Conservation (phyloP, 352 stramenopile genomes). For the Globisporangium cederbergense region DNA sequence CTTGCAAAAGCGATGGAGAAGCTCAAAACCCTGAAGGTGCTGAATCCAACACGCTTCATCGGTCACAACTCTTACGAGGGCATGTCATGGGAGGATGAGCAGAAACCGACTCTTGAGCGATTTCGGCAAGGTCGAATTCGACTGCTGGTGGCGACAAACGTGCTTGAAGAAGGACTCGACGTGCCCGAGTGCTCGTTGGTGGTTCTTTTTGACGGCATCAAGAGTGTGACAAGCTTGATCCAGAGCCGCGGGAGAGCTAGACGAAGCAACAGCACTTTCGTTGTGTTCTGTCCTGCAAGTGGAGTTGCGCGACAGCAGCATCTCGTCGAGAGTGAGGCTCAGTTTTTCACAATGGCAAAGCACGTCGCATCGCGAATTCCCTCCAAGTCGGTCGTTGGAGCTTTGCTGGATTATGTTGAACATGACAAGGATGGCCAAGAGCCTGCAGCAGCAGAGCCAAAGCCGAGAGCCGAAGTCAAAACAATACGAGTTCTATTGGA, state of each 20-base stretch:
- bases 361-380: constrained; percentile 29
- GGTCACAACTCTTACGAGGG: constrained; percentile 79
- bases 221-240: constrained; percentile 69
- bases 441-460: background rate
- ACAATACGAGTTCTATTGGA: background rate
- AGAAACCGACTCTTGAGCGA: constrained; percentile 60
- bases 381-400: constrained; percentile 41
- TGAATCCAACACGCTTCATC: constrained; percentile 77
- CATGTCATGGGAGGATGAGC: constrained; percentile 80
- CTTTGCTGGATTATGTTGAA: constrained; percentile 28
- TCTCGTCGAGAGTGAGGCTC: constrained; percentile 56
- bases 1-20: constrained; percentile 64
- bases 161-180: constrained; percentile 77
- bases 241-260: constrained; percentile 72
- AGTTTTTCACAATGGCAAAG: constrained; percentile 38
- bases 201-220: constrained; percentile 72
- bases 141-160: constrained; percentile 74
- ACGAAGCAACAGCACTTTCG: constrained; percentile 51
- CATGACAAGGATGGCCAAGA: background rate
- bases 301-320: constrained; percentile 37
- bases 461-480: background rate
- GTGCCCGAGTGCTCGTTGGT: constrained; percentile 77
- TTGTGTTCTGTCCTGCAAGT: constrained; percentile 57
- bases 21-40: constrained; percentile 39
- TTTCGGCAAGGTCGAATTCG: constrained; percentile 68